These are phyloP conservation scores for Cantharellus anzutake DNA, from an alignment of 768 basidiomycete species.

Conservation along the genomic window DNA sequence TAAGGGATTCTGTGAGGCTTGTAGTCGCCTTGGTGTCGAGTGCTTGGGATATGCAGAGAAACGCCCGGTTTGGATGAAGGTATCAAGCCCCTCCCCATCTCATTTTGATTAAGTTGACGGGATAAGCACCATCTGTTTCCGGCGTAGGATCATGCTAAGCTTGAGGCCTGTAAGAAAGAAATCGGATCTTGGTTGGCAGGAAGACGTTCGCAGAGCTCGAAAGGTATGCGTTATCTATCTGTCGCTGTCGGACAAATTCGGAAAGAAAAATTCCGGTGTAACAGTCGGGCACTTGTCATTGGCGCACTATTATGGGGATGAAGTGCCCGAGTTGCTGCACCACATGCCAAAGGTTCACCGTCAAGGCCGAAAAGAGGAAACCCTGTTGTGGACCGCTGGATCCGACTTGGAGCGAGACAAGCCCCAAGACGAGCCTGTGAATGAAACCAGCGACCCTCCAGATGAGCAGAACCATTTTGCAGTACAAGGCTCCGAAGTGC, in stretches of 20 bases:
- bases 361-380: not conserved
- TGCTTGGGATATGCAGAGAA: not conserved
- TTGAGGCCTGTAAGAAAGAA: not conserved
- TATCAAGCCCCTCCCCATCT: not conserved
- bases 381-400: not conserved
- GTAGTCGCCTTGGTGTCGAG: not conserved
- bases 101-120: no score
- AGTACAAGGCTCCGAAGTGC: not conserved
- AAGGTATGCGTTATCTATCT: not conserved
- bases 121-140: not conserved
- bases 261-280: not conserved
- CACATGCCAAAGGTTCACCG: not conserved
- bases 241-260: not conserved
- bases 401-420: not conserved
- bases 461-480: no score
- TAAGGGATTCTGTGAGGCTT: not conserved
- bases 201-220: not conserved
- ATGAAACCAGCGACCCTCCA: not conserved
- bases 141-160: not conserved
- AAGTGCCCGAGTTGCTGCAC: not conserved
- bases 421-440: not conserved
- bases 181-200: not conserved
- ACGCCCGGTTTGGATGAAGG: not conserved
- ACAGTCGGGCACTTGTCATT: not conserved
- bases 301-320: not conserved